Base-by-base conservation (phyloP, 495 filamentous ascomycete species). In the Penicillium antarcticum region DNA sequence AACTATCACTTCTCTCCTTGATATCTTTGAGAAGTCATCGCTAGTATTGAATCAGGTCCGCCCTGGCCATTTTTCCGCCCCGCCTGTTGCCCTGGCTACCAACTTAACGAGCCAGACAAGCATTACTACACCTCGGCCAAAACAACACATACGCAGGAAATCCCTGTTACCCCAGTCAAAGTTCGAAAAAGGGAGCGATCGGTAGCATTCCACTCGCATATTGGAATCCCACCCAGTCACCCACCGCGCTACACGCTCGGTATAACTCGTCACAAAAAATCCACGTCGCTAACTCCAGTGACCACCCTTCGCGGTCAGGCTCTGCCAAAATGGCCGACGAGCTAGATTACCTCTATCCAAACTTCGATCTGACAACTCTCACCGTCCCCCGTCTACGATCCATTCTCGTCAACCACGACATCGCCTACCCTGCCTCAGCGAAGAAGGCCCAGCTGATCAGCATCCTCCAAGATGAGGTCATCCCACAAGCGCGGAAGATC, bases 371-470 rank as follows among this genome's bases (percentile, higher is more conserved):
- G 21, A 73, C 75, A 52, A 83, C 81, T 45, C 78, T 97, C 47
- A 97, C 89, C 5, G 82, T 96, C 23, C 89, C 92, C 35, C 84
- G 85, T 32, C 79, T 98, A 48, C 88, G 94, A 39, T 88, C 87
- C 17, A 92, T 97, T 53, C 84, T 98, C 26, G 85, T 97, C 55
- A 85, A 82, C 47, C 86, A 98, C 70, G 86, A 89, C 64, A 75
- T 97, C 51, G 60, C 83, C 11, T 97, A 96, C 69, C 85, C 91
- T 1, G 82, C 89, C 7, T 81, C 91, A 42, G 84, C 87, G 31
- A 97, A 97, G 70, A 98, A 98, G 72, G 69, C 82, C 1, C 85
- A 96, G 55, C 84, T 98, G 35, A 72, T 98, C 47, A 82, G 87
- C 4, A 76, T 97, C 23, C 89, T 98, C 65, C 85, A 87, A 58